Conservation (phyloP, 495 filamentous ascomycete genomes). For the Filosporella fistucella region DNA sequence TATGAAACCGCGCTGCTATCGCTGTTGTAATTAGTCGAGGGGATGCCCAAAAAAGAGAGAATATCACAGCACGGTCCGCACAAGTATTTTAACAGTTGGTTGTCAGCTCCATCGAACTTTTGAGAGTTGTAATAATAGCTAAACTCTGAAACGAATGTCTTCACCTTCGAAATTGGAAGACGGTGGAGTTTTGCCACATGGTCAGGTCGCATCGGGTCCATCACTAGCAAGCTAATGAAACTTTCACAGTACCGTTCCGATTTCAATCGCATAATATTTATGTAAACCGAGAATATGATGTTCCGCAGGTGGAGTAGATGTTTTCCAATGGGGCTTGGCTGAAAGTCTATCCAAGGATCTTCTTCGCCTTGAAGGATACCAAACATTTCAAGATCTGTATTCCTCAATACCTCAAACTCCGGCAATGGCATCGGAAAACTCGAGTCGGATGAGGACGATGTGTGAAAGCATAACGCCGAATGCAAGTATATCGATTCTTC, state of each 20-base stretch:
- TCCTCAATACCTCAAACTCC: background rate
- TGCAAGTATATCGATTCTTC: background rate
- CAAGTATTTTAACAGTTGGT: background rate
- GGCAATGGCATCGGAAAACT: background rate
- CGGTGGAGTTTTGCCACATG: background rate
- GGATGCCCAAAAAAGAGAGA: background rate
- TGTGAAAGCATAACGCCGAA: background rate
- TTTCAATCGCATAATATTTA: background rate
- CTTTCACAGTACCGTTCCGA: background rate
- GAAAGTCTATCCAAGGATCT: background rate
- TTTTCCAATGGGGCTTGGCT: background rate
- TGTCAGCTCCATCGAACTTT: background rate
- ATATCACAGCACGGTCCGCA: background rate
- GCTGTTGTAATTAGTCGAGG: background rate
- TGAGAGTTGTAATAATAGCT: background rate
- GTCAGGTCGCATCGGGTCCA: background rate
- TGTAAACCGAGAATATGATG: background rate
- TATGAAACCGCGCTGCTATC: background rate
- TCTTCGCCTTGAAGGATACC: background rate
- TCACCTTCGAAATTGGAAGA: background rate
- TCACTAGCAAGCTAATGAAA: background rate
- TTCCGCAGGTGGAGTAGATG: background rate
- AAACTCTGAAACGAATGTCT: background rate
- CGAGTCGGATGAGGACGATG: background rate
- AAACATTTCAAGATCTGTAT: background rate